Evolutionary conservation across 352 stramenopile genomes (phyloP).

Genomic region (Pythium myriotylum): DNA sequence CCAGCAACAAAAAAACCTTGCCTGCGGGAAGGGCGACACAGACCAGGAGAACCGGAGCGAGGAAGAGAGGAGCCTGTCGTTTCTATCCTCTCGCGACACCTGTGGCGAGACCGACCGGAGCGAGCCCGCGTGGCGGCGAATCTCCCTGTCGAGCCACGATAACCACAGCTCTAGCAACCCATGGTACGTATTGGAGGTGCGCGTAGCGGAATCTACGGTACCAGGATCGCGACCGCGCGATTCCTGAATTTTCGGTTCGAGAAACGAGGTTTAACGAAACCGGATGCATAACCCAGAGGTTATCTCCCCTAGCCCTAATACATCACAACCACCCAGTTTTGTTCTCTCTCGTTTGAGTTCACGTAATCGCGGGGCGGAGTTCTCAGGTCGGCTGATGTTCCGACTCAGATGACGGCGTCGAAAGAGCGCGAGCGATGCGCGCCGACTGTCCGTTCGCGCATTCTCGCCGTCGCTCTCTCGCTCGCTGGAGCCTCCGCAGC

Average conservation of each 20-base stretch:
- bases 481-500: too few relatives aligned
- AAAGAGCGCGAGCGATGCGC: background rate
- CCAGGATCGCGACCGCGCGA: too few relatives aligned
- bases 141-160: too few relatives aligned
- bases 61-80: background rate
- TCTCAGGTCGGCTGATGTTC: too few relatives aligned
- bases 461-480: background rate
- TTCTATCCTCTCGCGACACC: too few relatives aligned
- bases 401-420: background rate
- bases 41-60: background rate
- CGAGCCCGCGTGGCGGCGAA: too few relatives aligned
- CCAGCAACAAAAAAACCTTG: constrained; percentile 10
- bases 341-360: constrained; percentile 9
- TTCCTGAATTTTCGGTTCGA: too few relatives aligned
- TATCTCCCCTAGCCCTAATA: constrained; percentile 22
- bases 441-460: background rate
- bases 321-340: constrained; percentile 28
- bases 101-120: too few relatives aligned
- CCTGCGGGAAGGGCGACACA: background rate
- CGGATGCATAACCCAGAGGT: constrained; percentile 11
- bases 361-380: constrained; percentile 13
- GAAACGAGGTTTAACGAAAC: constrained; percentile 12
- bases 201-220: too few relatives aligned
- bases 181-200: too few relatives aligned
- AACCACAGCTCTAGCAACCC: too few relatives aligned